phyloP scores from a whole-genome alignment of 2,329 filamentous ascomycete genomes.

The Fusarium tupiense region DNA sequence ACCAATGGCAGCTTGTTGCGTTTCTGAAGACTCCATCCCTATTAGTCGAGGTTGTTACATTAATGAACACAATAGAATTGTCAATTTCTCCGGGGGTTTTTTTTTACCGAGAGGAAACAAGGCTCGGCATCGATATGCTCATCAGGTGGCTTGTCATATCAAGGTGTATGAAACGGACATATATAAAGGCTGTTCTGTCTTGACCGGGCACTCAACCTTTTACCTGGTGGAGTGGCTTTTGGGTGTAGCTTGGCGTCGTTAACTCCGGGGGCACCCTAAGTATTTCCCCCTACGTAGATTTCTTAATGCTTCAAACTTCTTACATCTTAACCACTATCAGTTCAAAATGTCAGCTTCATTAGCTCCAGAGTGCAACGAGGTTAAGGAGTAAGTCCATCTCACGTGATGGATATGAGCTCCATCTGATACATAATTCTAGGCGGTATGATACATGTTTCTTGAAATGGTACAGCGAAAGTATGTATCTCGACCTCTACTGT shows the following conservation, averaged over 20 bases:
- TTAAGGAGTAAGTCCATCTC: slow-evolving; percentile 79
- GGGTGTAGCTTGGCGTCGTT: slow-evolving; percentile 18
- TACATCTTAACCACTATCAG: slow-evolving; percentile 23
- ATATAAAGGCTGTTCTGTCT: not conserved
- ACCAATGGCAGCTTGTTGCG: slow-evolving; percentile 28
- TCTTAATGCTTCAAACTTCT: slow-evolving; percentile 26
- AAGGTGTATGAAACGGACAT: not conserved
- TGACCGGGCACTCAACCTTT: not conserved
- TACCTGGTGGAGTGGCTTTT: slow-evolving; percentile 20
- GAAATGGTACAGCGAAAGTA: slow-evolving; percentile 99
- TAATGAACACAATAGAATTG: not conserved
- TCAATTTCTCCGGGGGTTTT: not conserved
- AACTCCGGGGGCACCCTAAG: not conserved
- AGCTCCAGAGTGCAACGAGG: slow-evolving; percentile 92
- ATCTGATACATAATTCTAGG: slow-evolving; percentile 56
- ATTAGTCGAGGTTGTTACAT: not conserved
- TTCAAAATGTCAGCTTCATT: slow-evolving; percentile 87
- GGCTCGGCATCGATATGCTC: not conserved
- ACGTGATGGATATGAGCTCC: not conserved
- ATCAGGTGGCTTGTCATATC: not conserved
- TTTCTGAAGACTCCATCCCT: slow-evolving; percentile 1
- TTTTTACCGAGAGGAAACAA: not conserved
- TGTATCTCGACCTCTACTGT: slow-evolving; percentile 45
- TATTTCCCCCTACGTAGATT: slow-evolving; percentile 12
- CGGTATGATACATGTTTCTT: slow-evolving; percentile 97